phyloP scores from a whole-genome alignment of 2,329 filamentous ascomycete genomes.

The Pseudofabraea citricarpa region DNA sequence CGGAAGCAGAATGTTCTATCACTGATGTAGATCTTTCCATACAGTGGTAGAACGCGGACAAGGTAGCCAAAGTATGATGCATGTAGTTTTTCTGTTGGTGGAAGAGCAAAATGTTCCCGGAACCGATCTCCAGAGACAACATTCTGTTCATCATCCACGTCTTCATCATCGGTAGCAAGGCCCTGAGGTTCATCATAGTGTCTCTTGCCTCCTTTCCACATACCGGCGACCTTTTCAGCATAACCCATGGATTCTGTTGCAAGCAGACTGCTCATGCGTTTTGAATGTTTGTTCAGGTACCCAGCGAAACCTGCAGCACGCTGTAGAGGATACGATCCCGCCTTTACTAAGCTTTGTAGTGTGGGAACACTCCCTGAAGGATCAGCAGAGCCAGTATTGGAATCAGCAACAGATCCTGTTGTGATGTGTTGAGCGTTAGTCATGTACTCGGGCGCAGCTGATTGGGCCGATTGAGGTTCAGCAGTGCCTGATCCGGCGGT shows the following conservation, averaged over 20 bases:
- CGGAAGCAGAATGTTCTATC: constrained; percentile 87
- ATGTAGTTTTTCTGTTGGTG: constrained; percentile 73
- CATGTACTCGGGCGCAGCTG: too few species aligned
- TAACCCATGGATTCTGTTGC: constrained; percentile 94
- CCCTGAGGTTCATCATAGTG: constrained; percentile 70
- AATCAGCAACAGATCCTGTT: constrained; percentile 17
- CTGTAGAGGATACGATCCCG: constrained; percentile 73
- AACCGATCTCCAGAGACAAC: constrained; percentile 74
- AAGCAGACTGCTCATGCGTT: constrained; percentile 75
- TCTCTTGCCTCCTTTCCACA: constrained; percentile 88
- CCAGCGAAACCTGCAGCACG: constrained; percentile 78
- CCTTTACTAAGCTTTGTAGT: constrained; percentile 53
- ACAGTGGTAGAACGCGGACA: constrained; percentile 84
- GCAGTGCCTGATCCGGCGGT: constrained; percentile 16
- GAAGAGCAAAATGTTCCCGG: constrained; percentile 84
- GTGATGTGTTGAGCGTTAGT: too few species aligned
- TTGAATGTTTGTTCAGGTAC: constrained; percentile 74
- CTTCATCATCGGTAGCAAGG: constrained; percentile 48
- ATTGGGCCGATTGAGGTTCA: constrained; percentile 11
- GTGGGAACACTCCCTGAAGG: constrained; percentile 42
- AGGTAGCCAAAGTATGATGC: constrained; percentile 91
- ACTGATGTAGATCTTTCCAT: constrained; percentile 95
- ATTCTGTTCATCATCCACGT: constrained; percentile 58
- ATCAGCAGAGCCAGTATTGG: constrained; percentile 16
- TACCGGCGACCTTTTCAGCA: constrained; percentile 92